Conservation (phyloP, 1,284 basidiomycete species). For the Pseudozyma pruni region DNA sequence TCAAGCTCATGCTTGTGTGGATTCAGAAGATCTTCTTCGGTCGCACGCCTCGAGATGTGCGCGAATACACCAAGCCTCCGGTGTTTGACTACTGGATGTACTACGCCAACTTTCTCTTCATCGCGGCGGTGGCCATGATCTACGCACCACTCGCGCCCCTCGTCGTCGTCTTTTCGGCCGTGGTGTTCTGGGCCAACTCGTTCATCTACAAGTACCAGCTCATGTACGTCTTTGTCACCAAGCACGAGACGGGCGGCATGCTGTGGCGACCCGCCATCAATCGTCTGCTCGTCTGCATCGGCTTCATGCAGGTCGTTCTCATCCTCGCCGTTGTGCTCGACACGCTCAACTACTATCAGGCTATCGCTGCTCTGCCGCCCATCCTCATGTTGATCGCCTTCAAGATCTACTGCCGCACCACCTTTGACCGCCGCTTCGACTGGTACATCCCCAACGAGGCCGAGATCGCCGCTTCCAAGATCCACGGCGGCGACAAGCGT, state of each 20-base stretch:
- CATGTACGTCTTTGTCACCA: slow-evolving; percentile 66
- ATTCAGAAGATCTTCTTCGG: slow-evolving; percentile 84
- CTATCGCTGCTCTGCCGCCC: slow-evolving; percentile 59
- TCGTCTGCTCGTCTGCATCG: slow-evolving; percentile 61
- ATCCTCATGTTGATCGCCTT: slow-evolving; percentile 60
- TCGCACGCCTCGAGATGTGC: slow-evolving; percentile 93
- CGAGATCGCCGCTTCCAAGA: slow-evolving; percentile 53
- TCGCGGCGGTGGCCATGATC: slow-evolving; percentile 62
- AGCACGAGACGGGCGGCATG: slow-evolving; percentile 67
- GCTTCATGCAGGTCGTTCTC: slow-evolving; percentile 66
- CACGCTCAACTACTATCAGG: slow-evolving; percentile 50
- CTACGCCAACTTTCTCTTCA: slow-evolving; percentile 71
- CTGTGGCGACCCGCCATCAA: slow-evolving; percentile 65
- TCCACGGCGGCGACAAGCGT: slow-evolving; percentile 57
- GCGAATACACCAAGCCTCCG: slow-evolving; percentile 94
- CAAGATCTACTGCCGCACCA: slow-evolving; percentile 59
- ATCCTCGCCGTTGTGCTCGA: slow-evolving; percentile 58
- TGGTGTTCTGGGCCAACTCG: slow-evolving; percentile 56
- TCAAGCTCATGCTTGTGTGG: slow-evolving; percentile 87
- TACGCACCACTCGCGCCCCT: slow-evolving; percentile 63
- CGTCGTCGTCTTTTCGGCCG: slow-evolving; percentile 57
- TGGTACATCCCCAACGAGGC: slow-evolving; percentile 65
- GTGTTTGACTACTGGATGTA: slow-evolving; percentile 91
- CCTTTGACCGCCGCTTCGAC: slow-evolving; percentile 58
- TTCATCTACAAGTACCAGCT: slow-evolving; percentile 68